phyloP scores from a whole-genome alignment of 1,284 basidiomycete species.

The Trichosporon sp. region DNA sequence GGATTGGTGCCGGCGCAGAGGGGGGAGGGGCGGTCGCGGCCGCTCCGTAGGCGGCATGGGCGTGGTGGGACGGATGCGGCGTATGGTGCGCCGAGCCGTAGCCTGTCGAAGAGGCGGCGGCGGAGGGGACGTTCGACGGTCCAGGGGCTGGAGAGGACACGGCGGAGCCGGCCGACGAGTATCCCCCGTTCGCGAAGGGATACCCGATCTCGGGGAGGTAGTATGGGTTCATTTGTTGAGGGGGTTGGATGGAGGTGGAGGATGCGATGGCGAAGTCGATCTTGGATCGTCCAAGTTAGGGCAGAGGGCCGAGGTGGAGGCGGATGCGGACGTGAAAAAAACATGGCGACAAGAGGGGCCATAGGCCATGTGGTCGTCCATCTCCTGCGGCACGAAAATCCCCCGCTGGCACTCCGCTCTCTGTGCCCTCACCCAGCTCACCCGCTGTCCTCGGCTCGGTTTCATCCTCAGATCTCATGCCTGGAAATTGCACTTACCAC shows the following conservation, averaged over 20 bases:
- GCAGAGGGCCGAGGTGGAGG: constrained; percentile 18
- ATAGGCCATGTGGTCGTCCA: neutral
- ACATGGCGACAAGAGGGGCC: neutral
- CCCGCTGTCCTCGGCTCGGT: neutral
- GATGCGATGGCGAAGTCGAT: neutral
- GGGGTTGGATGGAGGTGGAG: neutral
- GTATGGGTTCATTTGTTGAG: constrained; percentile 31
- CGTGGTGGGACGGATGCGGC: neutral
- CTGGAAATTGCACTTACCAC: neutral
- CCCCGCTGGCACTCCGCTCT: neutral
- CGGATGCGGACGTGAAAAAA: neutral
- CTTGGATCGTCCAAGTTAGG: neutral
- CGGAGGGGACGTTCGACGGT: neutral
- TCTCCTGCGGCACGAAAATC: constrained; percentile 13
- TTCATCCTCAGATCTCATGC: neutral
- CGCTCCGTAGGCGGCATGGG: neutral
- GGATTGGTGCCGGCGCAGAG: constrained; percentile 17
- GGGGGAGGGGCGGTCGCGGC: constrained; percentile 3
- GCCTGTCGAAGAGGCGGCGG: neutral
- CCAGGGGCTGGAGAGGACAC: constrained; percentile 74
- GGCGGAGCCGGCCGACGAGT: constrained; percentile 27
- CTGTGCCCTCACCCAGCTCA: neutral
- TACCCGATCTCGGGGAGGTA: constrained; percentile 29
- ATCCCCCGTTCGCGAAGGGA: constrained; percentile 27
- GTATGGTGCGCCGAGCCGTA: constrained; percentile 16